phyloP scores from a whole-genome alignment of 805 yeast genomes.

The Vanderwaltozyma tropicalis region DNA sequence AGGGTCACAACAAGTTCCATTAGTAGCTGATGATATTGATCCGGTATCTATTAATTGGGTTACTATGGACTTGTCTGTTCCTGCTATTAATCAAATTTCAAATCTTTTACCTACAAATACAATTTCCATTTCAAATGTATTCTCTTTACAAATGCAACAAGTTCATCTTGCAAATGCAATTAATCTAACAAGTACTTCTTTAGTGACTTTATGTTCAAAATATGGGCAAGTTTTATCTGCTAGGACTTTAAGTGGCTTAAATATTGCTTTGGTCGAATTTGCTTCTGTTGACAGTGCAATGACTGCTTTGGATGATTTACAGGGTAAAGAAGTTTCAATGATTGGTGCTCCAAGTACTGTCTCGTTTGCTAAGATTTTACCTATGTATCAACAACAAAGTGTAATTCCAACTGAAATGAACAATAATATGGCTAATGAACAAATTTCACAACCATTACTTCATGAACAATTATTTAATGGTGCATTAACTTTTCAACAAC shows the following conservation, averaged over 20 bases:
- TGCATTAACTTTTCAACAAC: conserved; percentile 25
- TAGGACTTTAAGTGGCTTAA: conserved; percentile 42
- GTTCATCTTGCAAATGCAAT: conserved; percentile 38
- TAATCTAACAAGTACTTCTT: conserved; percentile 33
- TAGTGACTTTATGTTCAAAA: conserved; percentile 48
- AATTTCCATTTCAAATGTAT: conserved; percentile 64
- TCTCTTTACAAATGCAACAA: conserved; percentile 39
- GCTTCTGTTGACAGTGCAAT: conserved; percentile 63
- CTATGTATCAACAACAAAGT: conserved; percentile 23
- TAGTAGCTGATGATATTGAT: conserved; percentile 48
- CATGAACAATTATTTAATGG: conserved; percentile 28
- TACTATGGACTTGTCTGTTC: conserved; percentile 61
- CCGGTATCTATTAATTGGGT: conserved; percentile 50
- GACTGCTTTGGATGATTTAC: conserved; percentile 64
- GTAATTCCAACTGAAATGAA: not conserved
- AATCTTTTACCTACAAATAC: conserved; percentile 65
- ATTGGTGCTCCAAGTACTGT: conserved; percentile 70
- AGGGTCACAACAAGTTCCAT: conserved; percentile 22
- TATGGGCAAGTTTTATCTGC: conserved; percentile 56
- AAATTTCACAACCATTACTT: conserved; percentile 20
- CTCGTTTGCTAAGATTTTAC: conserved; percentile 70
- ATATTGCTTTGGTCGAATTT: conserved; percentile 62
- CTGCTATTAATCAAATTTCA: conserved; percentile 66
- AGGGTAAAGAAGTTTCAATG: conserved; percentile 65
- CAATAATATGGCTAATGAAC: conserved; percentile 2